Conservation (phyloP, 805 yeast species). For the Pichia californica region DNA sequence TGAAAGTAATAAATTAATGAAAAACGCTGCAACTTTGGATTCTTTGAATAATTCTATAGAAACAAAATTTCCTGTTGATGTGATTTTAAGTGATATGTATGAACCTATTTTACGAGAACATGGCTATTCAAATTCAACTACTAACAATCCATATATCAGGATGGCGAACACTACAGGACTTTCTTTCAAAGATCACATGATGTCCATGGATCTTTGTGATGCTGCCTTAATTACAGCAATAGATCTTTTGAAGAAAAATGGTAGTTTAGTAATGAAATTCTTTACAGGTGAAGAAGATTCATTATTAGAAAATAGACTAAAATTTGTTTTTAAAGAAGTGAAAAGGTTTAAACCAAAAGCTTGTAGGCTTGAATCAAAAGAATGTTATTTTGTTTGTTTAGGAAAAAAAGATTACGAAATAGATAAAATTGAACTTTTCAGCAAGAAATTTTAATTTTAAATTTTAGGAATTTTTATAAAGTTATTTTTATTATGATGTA, state of each 20-base stretch:
- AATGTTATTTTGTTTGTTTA: conserved; percentile 73
- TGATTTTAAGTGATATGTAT: conserved; percentile 78
- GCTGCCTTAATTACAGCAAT: conserved; percentile 79
- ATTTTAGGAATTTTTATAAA: no score
- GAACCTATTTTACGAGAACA: conserved; percentile 50
- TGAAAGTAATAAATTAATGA: conserved; percentile 9
- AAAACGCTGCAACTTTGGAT: conserved; percentile 7
- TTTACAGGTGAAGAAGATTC: conserved; percentile 78
- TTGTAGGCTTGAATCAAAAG: conserved; percentile 72
- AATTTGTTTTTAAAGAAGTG: conserved; percentile 55
- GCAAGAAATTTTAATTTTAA: background rate
- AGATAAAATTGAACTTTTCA: conserved; percentile 42
- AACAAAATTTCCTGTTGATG: conserved; percentile 43
- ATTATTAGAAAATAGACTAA: conserved; percentile 52
- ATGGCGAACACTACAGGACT: conserved; percentile 89
- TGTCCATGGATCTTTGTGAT: conserved; percentile 87
- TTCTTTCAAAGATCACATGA: conserved; percentile 70
- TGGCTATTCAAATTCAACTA: conserved; percentile 53
- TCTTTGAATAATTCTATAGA: background rate
- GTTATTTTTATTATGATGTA: background rate
- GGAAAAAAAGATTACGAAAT: conserved; percentile 34
- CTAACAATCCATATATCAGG: conserved; percentile 81
- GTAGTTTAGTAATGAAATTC: conserved; percentile 74
- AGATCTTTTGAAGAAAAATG: conserved; percentile 62
- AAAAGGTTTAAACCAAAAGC: conserved; percentile 74